Base-by-base conservation (phyloP, 148 eudicot genomes). In the Selenicereus undatus region DNA sequence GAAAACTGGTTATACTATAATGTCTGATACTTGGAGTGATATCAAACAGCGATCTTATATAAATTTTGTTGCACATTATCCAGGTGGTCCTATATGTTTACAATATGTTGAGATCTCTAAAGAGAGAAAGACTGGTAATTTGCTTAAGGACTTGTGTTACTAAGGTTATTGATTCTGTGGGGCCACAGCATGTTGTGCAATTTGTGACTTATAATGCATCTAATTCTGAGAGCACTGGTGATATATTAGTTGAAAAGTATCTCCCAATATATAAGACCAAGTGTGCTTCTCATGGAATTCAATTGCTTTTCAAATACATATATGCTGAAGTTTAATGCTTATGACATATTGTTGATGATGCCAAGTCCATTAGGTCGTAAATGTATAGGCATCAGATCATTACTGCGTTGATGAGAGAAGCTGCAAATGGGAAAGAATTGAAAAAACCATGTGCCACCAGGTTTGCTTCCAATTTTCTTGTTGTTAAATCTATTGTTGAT, bases 401-500 rank as follows among this genome's bases (percentile, higher is more conserved):
- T 29, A 24, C 16, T 27, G 30, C 72, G 11, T 27, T 68, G 32
- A 51, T 50, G 78, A 75, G 78, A 50, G n/a, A 75, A 10, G 78
- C 65, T 52, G 51, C 65, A 7, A 75, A 24, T 75, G 78, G 39
- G 1, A 54, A 30, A 16, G 35, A 51, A n/a, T n/a, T 48, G 27
- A 3, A 75, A 51, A 30, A 75, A 50, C 39, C 51, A 51, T 36
- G 0, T n/a, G n/a, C n/a, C n/a, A 75, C 65, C 12, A 24, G 78
- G 32, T 52, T 75, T 54, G 64, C 78, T 26, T 75, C 65, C 2
- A 75, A 75, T 2, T 50, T 75, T 54, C 78, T 75, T 26, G 65
- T 75, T 11, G 35, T 75, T 1, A 18, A 75, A 29, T 75, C n/a
- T 26, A 24, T 75, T 20, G 8, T 75, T 74, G 60, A 45, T 50